These are phyloP conservation scores for Aspergillus luchuensis DNA, from an alignment of 2,329 filamentous ascomycete species.

Conservation along the genomic window DNA sequence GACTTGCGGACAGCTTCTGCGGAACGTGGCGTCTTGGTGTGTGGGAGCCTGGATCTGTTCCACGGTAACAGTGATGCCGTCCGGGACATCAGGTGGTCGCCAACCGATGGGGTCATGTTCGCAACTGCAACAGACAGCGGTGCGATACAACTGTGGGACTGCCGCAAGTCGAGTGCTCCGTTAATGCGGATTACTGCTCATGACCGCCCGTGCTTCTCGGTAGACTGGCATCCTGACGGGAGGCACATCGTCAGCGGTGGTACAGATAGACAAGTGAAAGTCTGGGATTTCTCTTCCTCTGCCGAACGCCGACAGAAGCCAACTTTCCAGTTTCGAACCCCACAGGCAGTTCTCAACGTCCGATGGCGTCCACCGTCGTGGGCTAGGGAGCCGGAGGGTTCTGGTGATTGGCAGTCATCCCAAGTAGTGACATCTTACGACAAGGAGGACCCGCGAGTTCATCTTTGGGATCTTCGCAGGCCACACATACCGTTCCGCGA, in stretches of 20 bases:
- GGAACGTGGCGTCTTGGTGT: slow-evolving; percentile 52
- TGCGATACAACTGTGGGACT: slow-evolving; percentile 66
- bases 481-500: slow-evolving; percentile 65
- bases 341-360: slow-evolving; percentile 63
- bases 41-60: slow-evolving; percentile 58
- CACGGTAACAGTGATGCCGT: slow-evolving; percentile 62
- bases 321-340: slow-evolving; percentile 59
- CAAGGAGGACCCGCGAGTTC: slow-evolving; percentile 61
- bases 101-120: slow-evolving; percentile 63
- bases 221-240: slow-evolving; percentile 69
- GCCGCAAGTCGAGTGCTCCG: slow-evolving; percentile 58
- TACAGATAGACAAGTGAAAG: slow-evolving; percentile 62
- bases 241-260: slow-evolving; percentile 66
- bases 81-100: slow-evolving; percentile 66
- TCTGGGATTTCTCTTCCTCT: slow-evolving; percentile 64
- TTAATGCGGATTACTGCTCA: slow-evolving; percentile 64
- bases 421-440: slow-evolving; percentile 66
- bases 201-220: slow-evolving; percentile 60
- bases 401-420: slow-evolving; percentile 60
- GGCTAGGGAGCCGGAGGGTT: slow-evolving; percentile 53
- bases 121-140: slow-evolving; percentile 67
- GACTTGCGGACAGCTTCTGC: slow-evolving; percentile 59
- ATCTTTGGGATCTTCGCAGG: slow-evolving; percentile 66
- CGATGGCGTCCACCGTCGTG: slow-evolving; percentile 64
- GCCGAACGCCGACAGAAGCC: slow-evolving; percentile 61